Conservation (phyloP, 2,329 filamentous ascomycete species). For the Calonectria multiphialidica region DNA sequence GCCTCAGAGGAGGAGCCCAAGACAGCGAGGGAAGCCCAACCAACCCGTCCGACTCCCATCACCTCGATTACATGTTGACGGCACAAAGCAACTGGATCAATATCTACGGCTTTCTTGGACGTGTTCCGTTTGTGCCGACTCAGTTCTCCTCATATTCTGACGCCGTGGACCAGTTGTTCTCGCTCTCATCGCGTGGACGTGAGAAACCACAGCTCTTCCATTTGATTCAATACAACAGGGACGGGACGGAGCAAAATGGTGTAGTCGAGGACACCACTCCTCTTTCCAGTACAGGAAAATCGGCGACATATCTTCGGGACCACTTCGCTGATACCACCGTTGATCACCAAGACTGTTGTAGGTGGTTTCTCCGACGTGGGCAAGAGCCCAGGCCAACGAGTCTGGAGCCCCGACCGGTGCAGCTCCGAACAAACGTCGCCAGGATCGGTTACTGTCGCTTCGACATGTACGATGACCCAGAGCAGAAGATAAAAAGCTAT, state of each 20-base stretch:
- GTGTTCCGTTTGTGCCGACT: slow-evolving; percentile 37
- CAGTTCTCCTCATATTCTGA: slow-evolving; percentile 34
- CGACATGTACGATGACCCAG: background rate
- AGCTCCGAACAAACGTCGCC: slow-evolving; percentile 31
- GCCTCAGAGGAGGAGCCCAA: background rate
- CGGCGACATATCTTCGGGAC: background rate
- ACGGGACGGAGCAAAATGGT: background rate
- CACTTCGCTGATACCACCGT: slow-evolving; percentile 8
- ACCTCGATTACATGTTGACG: background rate
- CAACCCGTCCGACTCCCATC: slow-evolving; percentile 16
- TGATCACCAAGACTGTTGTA: slow-evolving; percentile 26
- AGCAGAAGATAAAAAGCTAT: slow-evolving; percentile 18
- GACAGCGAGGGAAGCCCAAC: background rate
- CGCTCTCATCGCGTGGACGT: slow-evolving; percentile 15
- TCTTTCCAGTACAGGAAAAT: slow-evolving; percentile 2
- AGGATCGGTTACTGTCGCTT: slow-evolving; percentile 31
- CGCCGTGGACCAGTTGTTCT: slow-evolving; percentile 42
- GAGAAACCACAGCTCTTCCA: background rate
- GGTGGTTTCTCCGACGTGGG: slow-evolving; percentile 38
- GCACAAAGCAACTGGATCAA: slow-evolving; percentile 27
- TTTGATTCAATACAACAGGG: slow-evolving; percentile 29
- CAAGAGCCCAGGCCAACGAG: slow-evolving; percentile 1
- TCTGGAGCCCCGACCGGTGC: slow-evolving; percentile 37
- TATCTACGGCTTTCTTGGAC: slow-evolving; percentile 49
- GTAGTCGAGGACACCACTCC: slow-evolving; percentile 25